Evolutionary conservation across 805 yeast species (phyloP), one percentile per base, ranked within the genome.

Genomic region (Sugiyamaella lignohabitans): DNA sequence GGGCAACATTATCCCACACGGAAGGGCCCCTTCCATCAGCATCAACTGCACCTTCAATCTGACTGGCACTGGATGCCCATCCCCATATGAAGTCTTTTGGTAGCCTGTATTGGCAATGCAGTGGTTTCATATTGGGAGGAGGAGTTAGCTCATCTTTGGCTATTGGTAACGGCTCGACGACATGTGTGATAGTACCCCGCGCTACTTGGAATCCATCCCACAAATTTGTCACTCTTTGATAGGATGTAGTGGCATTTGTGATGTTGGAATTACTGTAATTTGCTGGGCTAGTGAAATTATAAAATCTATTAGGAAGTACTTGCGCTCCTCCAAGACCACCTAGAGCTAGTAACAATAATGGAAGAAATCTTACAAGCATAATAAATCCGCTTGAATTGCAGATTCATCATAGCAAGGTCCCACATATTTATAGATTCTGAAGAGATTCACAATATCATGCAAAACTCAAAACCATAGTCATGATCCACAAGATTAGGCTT

Each of bases 11-110:
- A 47, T 66, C 70, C 58, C 59, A 53, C 21, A 63, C 51, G 10
- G 65, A 52, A 11, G 68, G 70, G 2, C 63, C 54, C 39, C 65
- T 55, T 5, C 66, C 65, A 45, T 66, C 66, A 24, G 58, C 65
- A 22, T 61, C 59, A 23, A 60, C 57, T 5, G 70, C 68, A 19
- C 69, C 70, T 54, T 66, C 70, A 40, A 65, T 59, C 53, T 66
- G 71, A 21, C 61, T 58, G 14, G 68, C 66, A 17, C 68, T 60
- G 11, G 66, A 60, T 10, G 67, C 67, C 48, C 63, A 63, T 2
- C 69, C 69, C 51, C 57, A 55, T 17, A 52, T 40, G 35, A 55
- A 55, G 38, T 43, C 50, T 4, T 27, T 14, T 4, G 58, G 59
- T 6, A 53, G 46, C 1, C 38, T 29, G 11, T 36, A 24, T 4